phyloP scores from a whole-genome alignment of 352 stramenopile genomes.

The Globisporangium rhizosaccharum region DNA sequence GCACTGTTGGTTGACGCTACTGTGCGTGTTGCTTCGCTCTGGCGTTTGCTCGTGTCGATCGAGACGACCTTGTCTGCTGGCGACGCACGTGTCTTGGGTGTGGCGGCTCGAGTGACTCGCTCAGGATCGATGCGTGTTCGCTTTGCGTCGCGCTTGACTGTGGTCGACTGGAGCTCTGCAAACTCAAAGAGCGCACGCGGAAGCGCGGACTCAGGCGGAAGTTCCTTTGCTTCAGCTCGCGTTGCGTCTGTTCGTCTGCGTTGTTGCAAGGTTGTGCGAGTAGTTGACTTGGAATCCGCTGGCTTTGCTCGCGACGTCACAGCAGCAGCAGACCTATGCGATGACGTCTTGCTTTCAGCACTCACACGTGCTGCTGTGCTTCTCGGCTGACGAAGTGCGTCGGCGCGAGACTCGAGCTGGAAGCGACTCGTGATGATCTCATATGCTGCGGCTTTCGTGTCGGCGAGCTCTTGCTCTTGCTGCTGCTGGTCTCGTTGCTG shows the following conservation, averaged over 20 bases:
- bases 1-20: background rate
- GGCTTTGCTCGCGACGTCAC: background rate
- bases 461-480: background rate
- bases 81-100: background rate
- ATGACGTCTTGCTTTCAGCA: background rate
- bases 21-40: background rate
- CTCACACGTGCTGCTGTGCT: background rate
- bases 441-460: constrained; percentile 21
- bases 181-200: constrained; percentile 1
- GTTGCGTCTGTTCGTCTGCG: background rate
- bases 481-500: background rate
- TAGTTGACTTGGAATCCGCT: background rate
- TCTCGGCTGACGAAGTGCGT: constrained; percentile 22
- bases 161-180: background rate
- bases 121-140: background rate
- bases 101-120: background rate
- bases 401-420: constrained; percentile 33
- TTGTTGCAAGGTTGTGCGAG: background rate
- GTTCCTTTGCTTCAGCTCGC: background rate
- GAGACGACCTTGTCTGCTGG: background rate
- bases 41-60: background rate
- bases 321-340: background rate
- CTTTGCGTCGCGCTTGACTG: background rate
- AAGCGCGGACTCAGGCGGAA: background rate
- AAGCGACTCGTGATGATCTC: constrained; percentile 47